These are phyloP conservation scores for Coffea humblotiana DNA, from an alignment of 305 asterid species.

Conservation along the genomic window DNA sequence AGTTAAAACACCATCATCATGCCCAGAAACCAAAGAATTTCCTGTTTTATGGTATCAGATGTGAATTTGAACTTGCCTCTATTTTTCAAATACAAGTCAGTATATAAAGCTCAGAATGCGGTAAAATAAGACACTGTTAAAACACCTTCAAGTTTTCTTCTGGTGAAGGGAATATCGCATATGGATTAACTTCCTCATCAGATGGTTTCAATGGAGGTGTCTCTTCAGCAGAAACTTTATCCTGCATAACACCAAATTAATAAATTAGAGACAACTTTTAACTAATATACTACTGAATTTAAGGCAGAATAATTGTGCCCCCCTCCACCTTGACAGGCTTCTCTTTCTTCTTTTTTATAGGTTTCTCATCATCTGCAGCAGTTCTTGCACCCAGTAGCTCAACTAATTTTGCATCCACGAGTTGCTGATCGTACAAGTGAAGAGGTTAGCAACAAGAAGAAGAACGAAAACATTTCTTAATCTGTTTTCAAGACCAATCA, in stretches of 20 bases:
- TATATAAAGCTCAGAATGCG: background rate
- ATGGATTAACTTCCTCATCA: conserved; percentile 89
- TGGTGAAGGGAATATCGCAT: conserved; percentile 76
- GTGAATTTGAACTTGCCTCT: background rate
- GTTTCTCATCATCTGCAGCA: conserved; percentile 90
- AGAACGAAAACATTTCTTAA: background rate
- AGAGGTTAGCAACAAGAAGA: background rate
- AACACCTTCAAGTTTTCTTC: conserved; percentile 79
- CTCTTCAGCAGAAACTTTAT: conserved; percentile 57
- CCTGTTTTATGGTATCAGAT: background rate
- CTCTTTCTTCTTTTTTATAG: conserved; percentile 86
- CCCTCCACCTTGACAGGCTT: conserved; percentile 79
- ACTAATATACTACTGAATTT: background rate
- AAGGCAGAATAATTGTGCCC: conserved; percentile 18
- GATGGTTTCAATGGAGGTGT: conserved; percentile 52
- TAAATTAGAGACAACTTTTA: conserved; percentile 1
- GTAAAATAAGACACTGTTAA: background rate
- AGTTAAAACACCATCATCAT: background rate
- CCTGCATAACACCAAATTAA: conserved; percentile 42
- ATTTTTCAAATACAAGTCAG: background rate
- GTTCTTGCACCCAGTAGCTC: conserved; percentile 84
- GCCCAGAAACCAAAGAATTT: background rate
- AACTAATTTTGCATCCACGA: conserved; percentile 64
- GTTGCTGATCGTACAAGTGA: conserved; percentile 53
- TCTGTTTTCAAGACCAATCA: background rate